Percentiles rank a stretch among this genome's conserved stretches.
phyloP scores from a whole-genome alignment of 495 filamentous ascomycete genomes.

The Aspergillus leporis region DNA sequence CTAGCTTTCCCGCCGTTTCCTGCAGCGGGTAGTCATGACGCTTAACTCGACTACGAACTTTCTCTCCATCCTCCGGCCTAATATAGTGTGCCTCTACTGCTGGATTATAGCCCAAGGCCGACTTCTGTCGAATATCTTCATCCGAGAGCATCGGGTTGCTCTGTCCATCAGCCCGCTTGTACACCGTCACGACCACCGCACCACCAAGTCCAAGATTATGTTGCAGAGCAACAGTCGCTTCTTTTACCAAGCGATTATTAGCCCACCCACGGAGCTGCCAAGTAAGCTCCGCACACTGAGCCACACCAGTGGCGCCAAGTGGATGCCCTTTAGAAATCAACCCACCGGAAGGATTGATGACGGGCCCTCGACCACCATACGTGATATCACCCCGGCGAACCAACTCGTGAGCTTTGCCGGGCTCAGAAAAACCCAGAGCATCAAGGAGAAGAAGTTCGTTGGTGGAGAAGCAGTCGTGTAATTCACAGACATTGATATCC shows the following conservation, averaged over 20 bases:
- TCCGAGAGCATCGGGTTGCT: slow-evolving; percentile 52
- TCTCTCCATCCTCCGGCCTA: slow-evolving; percentile 25
- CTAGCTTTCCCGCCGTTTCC: slow-evolving; percentile 23
- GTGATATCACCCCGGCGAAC: slow-evolving; percentile 84
- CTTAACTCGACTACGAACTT: slow-evolving; percentile 26
- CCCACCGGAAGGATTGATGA: slow-evolving; percentile 89
- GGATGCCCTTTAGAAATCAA: slow-evolving; percentile 94
- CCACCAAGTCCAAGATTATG: slow-evolving; percentile 86
- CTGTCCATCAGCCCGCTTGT: slow-evolving; percentile 70
- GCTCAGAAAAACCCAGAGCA: slow-evolving; percentile 71
- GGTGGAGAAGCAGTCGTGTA: slow-evolving; percentile 93
- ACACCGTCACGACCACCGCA: slow-evolving; percentile 70
- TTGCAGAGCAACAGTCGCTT: slow-evolving; percentile 68
- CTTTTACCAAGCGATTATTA: slow-evolving; percentile 72
- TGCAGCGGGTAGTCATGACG: slow-evolving; percentile 24
- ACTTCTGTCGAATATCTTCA: slow-evolving; percentile 57
- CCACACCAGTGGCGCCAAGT: slow-evolving; percentile 83
- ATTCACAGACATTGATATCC: slow-evolving; percentile 79
- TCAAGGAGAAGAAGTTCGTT: slow-evolving; percentile 89
- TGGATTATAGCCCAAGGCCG: slow-evolving; percentile 81
- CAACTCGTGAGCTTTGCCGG: slow-evolving; percentile 86
- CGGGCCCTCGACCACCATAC: slow-evolving; percentile 70
- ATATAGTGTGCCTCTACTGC: slow-evolving; percentile 66
- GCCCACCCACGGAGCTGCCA: slow-evolving; percentile 96
- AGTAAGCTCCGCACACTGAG: slow-evolving; percentile 88